Base-by-base conservation (phyloP, 164 flowering plant species). In the Magnolia kwangsiensis region DNA sequence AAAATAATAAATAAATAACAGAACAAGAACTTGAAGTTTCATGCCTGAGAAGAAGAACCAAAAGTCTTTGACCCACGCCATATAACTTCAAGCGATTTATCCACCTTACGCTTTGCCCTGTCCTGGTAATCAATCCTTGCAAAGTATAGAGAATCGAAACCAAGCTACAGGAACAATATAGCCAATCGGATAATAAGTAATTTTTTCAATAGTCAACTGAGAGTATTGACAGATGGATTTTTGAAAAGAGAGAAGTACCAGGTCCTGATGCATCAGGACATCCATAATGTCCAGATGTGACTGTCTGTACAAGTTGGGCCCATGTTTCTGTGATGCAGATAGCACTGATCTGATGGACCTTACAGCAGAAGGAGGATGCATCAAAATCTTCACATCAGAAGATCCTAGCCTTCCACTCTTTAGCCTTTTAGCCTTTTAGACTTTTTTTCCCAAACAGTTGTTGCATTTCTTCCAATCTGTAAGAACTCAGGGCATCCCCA, bases 91-190 rank as follows among this genome's bases (percentile, higher is more conserved):
- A 95, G 92, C 77, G 94, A 81, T 79, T 89, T 95, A 76, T 91
- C 90, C n/a, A 4, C 82, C 76, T 79, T 88, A 58, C 98, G 90
- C 72, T 86, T 86, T 63, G 80, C 90, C 80, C 94, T 86, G 81
- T 95, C 98, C 78, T 95, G 98, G 77, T 92, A 95, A 83, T 95
- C 96, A 71, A 95, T 89, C 78, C 98, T 87, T 4, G 97, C 97
- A 83, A 95, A 95, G 84, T 87, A 90, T 66, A 92, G 83, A 68
- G 98, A 95, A 75, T 95, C 95, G 67, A 95, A 95, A 13, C 98
- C 98, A 78, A 90, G 83, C 98, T 94, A 76, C 77, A 83, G 67
- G n/a, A 75, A 71, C 29, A 74, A 73, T 7, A 9, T 19, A 45
- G 24, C 66, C 10, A 72, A 58, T 72, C 23, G 49, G 58, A 72